Evolutionary conservation across 2,329 filamentous ascomycete genomes (phyloP), one percentile per base, ranked within the genome.

Genomic region (Colletotrichum higginsianum): DNA sequence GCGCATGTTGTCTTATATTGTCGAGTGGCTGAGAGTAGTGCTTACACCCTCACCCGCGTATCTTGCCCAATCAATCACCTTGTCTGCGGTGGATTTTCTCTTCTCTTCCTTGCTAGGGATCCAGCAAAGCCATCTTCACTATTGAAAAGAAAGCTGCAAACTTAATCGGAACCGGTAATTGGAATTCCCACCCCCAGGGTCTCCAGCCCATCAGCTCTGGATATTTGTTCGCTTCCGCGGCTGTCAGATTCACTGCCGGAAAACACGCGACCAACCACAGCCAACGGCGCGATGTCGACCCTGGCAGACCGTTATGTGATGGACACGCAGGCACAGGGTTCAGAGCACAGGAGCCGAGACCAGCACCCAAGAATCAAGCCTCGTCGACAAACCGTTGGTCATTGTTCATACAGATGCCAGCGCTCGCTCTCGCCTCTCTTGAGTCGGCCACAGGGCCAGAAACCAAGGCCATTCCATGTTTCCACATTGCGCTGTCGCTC

Each of bases 71-170:
- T 57, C 53, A 57, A 11, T 13, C 35, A n/a, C 18, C 38, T 4
- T 42, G 35, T 13, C 42, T 57, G 12, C 30, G 8, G 1, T 35
- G 30, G 30, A 35, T 35, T 11, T 9, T 9, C 2, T 35, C 30
- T 35, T 35, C n/a, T 7, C 7, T 23, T 42, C 11, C 23, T 21
- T 42, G 5, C 3, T 6, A 23, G n/a, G 13, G 23, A 4, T 16
- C 35, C 53, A 12, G 6, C 18, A 4, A 16, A 40, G 15, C 9
- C 18, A 40, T 23, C 2, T 8, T 56, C 35, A n/a, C 7, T 38
- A 42, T 42, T 6, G 35, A 5, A 57, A 57, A 56, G 35, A 57
- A 57, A 57, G 53, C 53, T 40, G n/a, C n/a, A 42, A 23, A 6
- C 3, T 16, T 16, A 9, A 18, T 40, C 53, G 2, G 8, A 23